These are phyloP conservation scores for Musa schizocarpa DNA, from an alignment of 176 grass and related monocot genomes.

Conservation along the genomic window DNA sequence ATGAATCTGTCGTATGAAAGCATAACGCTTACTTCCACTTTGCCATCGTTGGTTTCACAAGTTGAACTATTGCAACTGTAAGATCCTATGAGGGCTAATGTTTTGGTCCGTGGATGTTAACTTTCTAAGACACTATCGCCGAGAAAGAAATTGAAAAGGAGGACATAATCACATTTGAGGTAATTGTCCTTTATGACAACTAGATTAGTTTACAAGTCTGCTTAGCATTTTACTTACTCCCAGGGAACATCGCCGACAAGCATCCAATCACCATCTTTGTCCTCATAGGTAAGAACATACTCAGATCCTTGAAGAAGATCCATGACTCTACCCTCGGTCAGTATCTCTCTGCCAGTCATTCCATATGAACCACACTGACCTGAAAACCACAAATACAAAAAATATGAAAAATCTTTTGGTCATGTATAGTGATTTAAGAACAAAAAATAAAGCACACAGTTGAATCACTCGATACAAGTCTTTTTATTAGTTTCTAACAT, in stretches of 20 bases:
- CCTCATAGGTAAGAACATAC: conserved; percentile 68
- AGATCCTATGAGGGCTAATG: no score
- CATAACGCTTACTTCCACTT: no score
- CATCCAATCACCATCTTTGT: conserved; percentile 79
- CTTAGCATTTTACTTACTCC: conserved; percentile 38
- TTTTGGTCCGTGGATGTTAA: no score
- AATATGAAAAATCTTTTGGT: neutral
- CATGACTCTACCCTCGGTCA: conserved; percentile 30
- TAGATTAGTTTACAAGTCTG: neutral
- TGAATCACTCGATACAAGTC: neutral
- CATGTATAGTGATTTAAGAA: neutral
- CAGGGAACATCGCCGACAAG: conserved; percentile 73
- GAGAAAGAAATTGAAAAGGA: neutral
- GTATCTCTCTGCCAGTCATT: conserved; percentile 32
- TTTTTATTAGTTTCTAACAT: neutral
- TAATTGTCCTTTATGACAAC: neutral
- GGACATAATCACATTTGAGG: neutral
- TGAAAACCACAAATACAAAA: neutral
- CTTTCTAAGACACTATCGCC: neutral
- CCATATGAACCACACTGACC: conserved; percentile 34
- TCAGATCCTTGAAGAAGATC: conserved; percentile 56
- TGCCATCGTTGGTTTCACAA: no score
- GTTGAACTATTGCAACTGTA: no score
- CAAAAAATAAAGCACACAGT: neutral
- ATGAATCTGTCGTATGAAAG: no score